These are phyloP conservation scores for Hygrophoropsis aurantiaca DNA, from an alignment of 768 basidiomycete genomes.

Conservation along the genomic window DNA sequence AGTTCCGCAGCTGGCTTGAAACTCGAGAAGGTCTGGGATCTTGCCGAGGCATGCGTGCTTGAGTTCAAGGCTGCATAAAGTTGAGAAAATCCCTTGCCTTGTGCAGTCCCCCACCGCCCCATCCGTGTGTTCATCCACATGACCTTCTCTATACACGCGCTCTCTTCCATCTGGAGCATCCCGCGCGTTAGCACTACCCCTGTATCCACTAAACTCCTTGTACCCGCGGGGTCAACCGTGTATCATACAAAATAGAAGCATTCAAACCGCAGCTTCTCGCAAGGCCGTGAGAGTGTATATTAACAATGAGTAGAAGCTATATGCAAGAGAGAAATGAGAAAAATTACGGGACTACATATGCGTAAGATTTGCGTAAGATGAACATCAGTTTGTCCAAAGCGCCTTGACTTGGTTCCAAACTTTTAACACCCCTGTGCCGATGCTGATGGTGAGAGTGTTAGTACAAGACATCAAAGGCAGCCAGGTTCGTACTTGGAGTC, in stretches of 20 bases:
- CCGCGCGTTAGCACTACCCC: neutral
- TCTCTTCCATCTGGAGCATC: neutral
- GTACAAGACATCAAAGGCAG: neutral
- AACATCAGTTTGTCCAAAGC: conserved; percentile 37
- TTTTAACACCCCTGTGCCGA: conserved; percentile 74
- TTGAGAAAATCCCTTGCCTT: neutral
- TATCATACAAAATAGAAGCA: conserved; percentile 1
- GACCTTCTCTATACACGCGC: neutral
- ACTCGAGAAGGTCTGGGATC: conserved; percentile 31
- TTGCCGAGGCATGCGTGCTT: conserved; percentile 23
- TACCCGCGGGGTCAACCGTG: neutral
- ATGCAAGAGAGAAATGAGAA: too few species aligned
- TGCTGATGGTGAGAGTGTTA: conserved; percentile 38
- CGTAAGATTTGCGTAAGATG: neutral
- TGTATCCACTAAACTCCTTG: conserved; percentile 2
- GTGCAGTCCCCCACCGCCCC: neutral
- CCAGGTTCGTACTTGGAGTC: conserved; percentile 56
- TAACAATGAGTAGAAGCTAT: neutral
- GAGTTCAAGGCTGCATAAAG: conserved; percentile 22
- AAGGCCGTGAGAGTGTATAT: neutral
- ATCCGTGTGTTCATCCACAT: conserved; percentile 16
- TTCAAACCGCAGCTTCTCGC: conserved; percentile 14
- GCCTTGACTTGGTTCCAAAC: conserved; percentile 61
- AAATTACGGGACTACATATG: neutral
- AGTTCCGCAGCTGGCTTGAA: conserved; percentile 25